phyloP scores from a whole-genome alignment of 345 rosid genomes.

The Psidium friedrichsthalianum region DNA sequence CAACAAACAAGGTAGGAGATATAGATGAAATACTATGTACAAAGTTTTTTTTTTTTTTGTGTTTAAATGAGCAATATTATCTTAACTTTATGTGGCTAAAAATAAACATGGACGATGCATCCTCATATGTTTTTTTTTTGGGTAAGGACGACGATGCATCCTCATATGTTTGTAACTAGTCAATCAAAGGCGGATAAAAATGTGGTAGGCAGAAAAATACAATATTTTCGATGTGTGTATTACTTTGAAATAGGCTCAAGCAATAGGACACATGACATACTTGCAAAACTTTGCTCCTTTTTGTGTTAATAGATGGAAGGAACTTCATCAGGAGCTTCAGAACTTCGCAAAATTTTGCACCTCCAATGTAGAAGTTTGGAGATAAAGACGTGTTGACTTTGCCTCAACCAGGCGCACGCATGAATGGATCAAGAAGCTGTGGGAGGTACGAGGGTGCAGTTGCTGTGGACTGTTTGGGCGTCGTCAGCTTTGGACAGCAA shows the following conservation, averaged over 20 bases:
- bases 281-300: not conserved
- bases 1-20: not conserved
- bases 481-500: constrained; percentile 9
- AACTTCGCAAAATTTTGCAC: not conserved
- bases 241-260: not conserved
- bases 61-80: not conserved
- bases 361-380: not conserved
- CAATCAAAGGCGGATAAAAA: not conserved
- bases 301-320: not conserved
- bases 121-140: not conserved
- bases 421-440: not conserved
- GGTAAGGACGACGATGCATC: not conserved
- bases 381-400: too few species aligned
- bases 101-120: not conserved
- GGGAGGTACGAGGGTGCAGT: not conserved
- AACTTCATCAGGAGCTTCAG: not conserved
- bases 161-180: not conserved
- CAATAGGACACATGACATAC: not conserved
- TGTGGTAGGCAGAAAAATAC: not conserved
- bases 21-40: not conserved
- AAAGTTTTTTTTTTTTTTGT: not conserved
- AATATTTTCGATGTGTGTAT: not conserved
- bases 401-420: not conserved
- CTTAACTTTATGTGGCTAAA: not conserved
- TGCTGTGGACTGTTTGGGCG: not conserved